Evolutionary conservation across 345 rosid species (phyloP).

Genomic region (Syzygium aromaticum): DNA sequence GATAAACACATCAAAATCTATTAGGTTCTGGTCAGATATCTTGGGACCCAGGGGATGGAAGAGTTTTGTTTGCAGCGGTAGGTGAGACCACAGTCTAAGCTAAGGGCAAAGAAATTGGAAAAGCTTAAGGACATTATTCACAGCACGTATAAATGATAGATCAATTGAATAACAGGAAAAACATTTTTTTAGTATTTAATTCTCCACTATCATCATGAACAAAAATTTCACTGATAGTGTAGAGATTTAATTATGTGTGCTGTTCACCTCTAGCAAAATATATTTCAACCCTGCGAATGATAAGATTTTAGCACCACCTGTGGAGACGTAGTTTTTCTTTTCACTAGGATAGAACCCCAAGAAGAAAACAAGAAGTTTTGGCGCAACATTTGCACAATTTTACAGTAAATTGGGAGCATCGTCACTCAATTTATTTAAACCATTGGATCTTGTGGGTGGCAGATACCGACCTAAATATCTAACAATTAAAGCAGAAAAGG

Average conservation of each 20-base stretch:
- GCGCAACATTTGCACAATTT: neutral
- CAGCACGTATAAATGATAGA: no score
- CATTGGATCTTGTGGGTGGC: neutral
- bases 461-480: neutral
- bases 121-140: neutral
- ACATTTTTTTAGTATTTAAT: neutral
- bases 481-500: neutral
- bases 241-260: neutral
- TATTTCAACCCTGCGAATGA: neutral
- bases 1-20: neutral
- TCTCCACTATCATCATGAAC: no score
- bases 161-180: neutral
- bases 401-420: neutral
- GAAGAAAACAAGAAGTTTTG: neutral
- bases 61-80: neutral
- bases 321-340: neutral
- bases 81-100: neutral
- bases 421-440: neutral
- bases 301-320: neutral
- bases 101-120: neutral
- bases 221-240: neutral
- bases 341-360: neutral
- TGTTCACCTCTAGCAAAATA: neutral
- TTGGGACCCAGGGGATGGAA: neutral
- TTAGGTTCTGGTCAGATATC: neutral